Percentiles rank a stretch among this genome's conserved stretches.
Conservation (phyloP, 805 yeast genomes). For the Novakomyces olei region DNA sequence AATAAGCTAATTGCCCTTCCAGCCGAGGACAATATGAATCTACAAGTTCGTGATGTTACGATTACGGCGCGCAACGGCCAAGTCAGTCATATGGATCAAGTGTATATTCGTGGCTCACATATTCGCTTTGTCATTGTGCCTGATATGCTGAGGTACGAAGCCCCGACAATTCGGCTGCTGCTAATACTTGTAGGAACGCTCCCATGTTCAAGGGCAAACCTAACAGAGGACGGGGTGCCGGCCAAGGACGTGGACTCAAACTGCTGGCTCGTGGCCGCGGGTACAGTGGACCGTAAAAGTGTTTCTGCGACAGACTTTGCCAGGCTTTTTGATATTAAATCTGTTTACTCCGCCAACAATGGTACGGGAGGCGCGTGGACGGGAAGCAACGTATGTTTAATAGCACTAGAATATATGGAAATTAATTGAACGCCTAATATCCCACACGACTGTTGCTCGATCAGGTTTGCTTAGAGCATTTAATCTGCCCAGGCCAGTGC, state of each 20-base stretch:
- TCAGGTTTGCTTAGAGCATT: too few species aligned
- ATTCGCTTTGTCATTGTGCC: conserved; percentile 70
- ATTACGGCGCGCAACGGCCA: conserved; percentile 58
- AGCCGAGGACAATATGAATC: conserved; percentile 81
- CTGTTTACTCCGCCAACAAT: too few species aligned
- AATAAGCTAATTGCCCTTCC: conserved; percentile 3
- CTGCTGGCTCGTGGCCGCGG: conserved; percentile 6
- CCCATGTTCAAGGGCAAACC: conserved; percentile 47
- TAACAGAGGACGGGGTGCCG: conserved; percentile 10
- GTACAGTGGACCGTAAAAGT: background rate
- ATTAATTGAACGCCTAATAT: too few species aligned
- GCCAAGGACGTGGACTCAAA: conserved; percentile 12
- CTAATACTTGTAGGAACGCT: conserved; percentile 30
- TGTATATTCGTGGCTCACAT: conserved; percentile 80
- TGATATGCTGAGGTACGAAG: conserved; percentile 37
- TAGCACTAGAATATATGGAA: too few species aligned
- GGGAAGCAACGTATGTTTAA: too few species aligned
- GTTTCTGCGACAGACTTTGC: too few species aligned
- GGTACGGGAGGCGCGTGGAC: too few species aligned
- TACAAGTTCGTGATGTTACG: conserved; percentile 60
- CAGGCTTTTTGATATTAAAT: too few species aligned
- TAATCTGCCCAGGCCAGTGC: too few species aligned
- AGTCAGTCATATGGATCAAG: conserved; percentile 56
- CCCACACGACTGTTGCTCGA: too few species aligned
- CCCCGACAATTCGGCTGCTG: background rate